These are phyloP conservation scores for Aspergillus cejpii DNA, from an alignment of 2,329 filamentous ascomycete species.

Conservation along the genomic window DNA sequence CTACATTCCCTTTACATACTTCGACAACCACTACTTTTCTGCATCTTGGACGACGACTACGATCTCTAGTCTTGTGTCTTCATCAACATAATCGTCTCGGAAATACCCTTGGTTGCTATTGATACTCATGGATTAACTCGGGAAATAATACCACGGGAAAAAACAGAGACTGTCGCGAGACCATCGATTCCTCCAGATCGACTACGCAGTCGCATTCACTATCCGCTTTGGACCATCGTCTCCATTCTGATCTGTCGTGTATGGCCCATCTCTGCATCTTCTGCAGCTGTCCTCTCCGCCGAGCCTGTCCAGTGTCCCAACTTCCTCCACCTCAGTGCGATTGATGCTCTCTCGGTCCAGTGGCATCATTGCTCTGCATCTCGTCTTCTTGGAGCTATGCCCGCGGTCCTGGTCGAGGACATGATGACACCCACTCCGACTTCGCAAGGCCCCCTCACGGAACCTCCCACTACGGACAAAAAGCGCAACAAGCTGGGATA, in stretches of 20 bases:
- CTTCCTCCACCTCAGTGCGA: constrained; percentile 6
- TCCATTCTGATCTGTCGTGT: neutral
- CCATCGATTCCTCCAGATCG: neutral
- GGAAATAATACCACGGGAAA: neutral
- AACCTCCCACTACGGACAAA: constrained; percentile 50
- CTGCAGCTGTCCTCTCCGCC: neutral
- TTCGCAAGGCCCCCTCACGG: constrained; percentile 33
- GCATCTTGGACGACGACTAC: constrained; percentile 13
- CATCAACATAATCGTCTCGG: constrained; percentile 11
- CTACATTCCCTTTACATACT: neutral
- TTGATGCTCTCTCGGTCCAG: constrained; percentile 25
- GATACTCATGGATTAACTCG: neutral
- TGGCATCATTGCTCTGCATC: constrained; percentile 15
- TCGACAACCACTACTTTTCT: neutral
- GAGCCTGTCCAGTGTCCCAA: neutral
- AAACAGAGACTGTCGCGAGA: neutral
- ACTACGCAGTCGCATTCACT: neutral
- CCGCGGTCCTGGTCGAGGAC: constrained; percentile 28
- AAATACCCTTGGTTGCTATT: constrained; percentile 11
- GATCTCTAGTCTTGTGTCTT: constrained; percentile 7
- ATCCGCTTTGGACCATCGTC: neutral
- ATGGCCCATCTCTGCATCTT: neutral
- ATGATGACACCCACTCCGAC: constrained; percentile 31
- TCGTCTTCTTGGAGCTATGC: constrained; percentile 33
- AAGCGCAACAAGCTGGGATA: constrained; percentile 90